phyloP scores from a whole-genome alignment of 345 rosid species.

The Arabis hirsuta region DNA sequence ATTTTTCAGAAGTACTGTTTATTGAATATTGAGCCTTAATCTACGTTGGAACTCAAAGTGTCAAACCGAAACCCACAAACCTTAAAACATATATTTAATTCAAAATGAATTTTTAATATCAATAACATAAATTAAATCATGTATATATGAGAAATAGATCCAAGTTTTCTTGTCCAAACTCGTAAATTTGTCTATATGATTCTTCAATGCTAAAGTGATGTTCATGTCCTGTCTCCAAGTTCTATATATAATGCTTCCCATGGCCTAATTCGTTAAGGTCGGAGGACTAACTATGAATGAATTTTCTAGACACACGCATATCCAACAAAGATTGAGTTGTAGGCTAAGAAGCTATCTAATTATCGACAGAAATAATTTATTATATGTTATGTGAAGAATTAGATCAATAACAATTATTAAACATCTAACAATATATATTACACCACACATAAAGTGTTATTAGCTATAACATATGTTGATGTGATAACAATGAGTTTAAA shows the following conservation, averaged over 20 bases:
- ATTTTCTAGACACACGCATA: too few species aligned
- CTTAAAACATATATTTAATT: neutral
- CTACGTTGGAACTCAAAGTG: conserved; percentile 37
- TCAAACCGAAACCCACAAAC: conserved; percentile 4
- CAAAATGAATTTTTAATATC: neutral
- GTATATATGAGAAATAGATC: neutral
- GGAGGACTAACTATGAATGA: neutral
- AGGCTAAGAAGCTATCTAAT: too few species aligned
- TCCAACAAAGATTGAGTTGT: too few species aligned
- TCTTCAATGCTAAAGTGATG: neutral
- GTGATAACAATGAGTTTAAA: too few species aligned
- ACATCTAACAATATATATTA: too few species aligned
- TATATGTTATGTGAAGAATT: too few species aligned
- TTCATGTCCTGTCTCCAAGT: conserved; percentile 4
- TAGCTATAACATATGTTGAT: too few species aligned
- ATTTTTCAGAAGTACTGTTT: conserved; percentile 7
- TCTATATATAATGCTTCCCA: conserved; percentile 1
- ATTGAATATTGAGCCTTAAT: conserved; percentile 24
- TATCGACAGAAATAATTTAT: too few species aligned
- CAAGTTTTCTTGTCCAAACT: neutral
- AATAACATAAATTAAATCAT: neutral
- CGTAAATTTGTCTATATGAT: conserved; percentile 1
- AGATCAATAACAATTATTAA: too few species aligned
- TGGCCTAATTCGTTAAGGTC: conserved; percentile 20
- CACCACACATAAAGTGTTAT: too few species aligned